Evolutionary conservation across 768 basidiomycete species (phyloP), one percentile per base, ranked within the genome.

Genomic region (Leccinum subtestaceum): DNA sequence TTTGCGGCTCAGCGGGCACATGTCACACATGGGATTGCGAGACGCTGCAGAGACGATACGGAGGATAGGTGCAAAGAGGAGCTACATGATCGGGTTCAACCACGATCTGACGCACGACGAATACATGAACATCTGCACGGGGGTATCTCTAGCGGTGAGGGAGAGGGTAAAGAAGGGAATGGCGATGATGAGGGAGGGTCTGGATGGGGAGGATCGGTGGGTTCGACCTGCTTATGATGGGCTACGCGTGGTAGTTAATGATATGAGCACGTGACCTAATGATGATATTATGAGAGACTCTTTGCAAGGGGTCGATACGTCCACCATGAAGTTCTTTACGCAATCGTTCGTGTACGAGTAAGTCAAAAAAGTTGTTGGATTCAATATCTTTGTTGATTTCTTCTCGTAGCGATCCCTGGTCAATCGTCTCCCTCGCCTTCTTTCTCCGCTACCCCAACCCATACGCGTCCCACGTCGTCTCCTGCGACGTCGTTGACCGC

Each of bases 361-460:
- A 69, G 81, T 80, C 2, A 3, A 21, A 9, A 9, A 38, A 38
- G 15, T 15, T 38, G 40, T 43, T 19, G 9, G 40, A 19, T 43
- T 12, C 5, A 11, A 32, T n/a, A 43, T 43, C 38, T 38, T 4
- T 2, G 1, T 1, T 12, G 0, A 2, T 52, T 27, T 32, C 0
- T 32, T 66, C 1, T 1, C 1, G 1, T 48, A 95, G 94, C 81
- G 93, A 97, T 84, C 85, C 94, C 73, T 94, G 95, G 86, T 81
- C 91, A 58, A 95, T 91, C 65, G 91, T 96, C 59, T 86, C 95
- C 19, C 81, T 96, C 63, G 95, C 95, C 12, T 97, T 90, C 80
- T 95, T 95, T 72, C 79, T 97, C 59, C 89, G 95, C 62, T 98
- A 97, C 75, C 95, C 95, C 4, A 98, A 97, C 71, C 94, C 95